Evolutionary conservation across 108 stramenopile species (phyloP), one percentile per base, ranked within the genome.

Genomic region (Conticribra guillardii): DNA sequence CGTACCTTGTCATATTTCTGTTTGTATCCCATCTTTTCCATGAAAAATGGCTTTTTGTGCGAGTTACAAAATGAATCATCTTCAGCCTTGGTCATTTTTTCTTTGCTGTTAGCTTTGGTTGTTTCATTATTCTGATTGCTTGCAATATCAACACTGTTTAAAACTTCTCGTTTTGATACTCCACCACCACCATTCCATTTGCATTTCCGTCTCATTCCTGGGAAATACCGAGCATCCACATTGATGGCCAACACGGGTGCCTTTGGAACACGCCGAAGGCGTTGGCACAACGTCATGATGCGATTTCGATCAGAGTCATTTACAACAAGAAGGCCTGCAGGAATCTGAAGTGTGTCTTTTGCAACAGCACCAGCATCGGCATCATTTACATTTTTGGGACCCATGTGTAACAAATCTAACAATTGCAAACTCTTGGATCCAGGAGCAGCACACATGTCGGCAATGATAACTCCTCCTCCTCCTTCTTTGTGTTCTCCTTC

Each of bases 381-480:
- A 24, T 24, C 61, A 47, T 47, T 48, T 5, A 5, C 37, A 11
- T 5, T 9, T 41, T 41, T 11, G 11, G 37, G 11, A 23, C 23
- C 46, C 44, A 26, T 62, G n/a, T 62, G 46, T 9, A 93, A 67
- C 37, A 91, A 74, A 67, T 99, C 97, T n/a, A 99, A 74, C 17
- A 98, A 69, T 74, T 98, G 97, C 1, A 88, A 78, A 1, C 97
- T 97, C 63, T 99, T 99, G 46, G 83, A 87, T 7, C 98, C 98
- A 0, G 98, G 98, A 7, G 98, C 94, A 1, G 98, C 97, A 74
- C 96, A 97, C 89, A 97, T 89, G 44, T 83, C 82, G 5, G 47
- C 61, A 48, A 62, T 48, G 26, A 48, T 46, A 27, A 2, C 2
- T 14, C 24, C 27, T 24, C 60, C 19, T 19, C 18, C 50, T 14